These are phyloP conservation scores for Xylariaceae sp. DNA, from an alignment of 2,329 filamentous ascomycete genomes.

Conservation along the genomic window DNA sequence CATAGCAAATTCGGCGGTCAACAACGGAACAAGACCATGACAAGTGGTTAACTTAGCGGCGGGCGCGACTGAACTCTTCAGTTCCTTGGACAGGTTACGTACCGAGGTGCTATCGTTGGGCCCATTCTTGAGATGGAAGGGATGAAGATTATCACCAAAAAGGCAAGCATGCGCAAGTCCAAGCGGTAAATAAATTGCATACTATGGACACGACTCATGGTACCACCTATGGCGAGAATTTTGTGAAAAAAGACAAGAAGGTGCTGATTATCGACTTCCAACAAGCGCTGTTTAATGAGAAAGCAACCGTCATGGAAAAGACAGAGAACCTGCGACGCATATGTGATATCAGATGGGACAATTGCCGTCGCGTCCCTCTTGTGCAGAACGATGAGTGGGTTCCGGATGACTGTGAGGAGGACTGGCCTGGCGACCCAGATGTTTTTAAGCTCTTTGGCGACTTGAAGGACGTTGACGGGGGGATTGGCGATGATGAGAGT, in stretches of 20 bases:
- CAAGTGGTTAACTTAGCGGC: neutral
- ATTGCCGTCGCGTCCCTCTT: too few relatives aligned
- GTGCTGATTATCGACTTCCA: neutral
- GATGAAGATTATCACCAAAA: neutral
- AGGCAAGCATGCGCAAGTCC: neutral
- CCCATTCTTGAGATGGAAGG: slow-evolving; percentile 1
- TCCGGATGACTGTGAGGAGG: too few relatives aligned
- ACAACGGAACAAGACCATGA: slow-evolving; percentile 4
- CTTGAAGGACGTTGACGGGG: too few relatives aligned
- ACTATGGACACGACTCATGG: slow-evolving; percentile 4
- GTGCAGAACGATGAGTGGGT: too few relatives aligned
- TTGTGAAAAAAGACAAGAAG: neutral
- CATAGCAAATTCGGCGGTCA: too few relatives aligned
- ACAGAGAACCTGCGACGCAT: too few relatives aligned
- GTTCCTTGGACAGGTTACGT: slow-evolving; percentile 10
- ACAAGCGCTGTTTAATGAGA: too few relatives aligned
- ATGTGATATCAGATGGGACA: too few relatives aligned
- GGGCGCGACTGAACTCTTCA: slow-evolving; percentile 1
- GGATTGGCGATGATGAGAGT: too few relatives aligned
- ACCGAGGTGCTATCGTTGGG: slow-evolving; percentile 1
- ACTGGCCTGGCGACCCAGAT: too few relatives aligned
- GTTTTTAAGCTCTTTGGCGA: too few relatives aligned
- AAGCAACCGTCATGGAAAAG: too few relatives aligned
- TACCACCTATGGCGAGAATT: neutral
- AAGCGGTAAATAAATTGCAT: slow-evolving; percentile 5